Conservation (phyloP, 129 eudicot species). For the Heracleum sosnowskyi region DNA sequence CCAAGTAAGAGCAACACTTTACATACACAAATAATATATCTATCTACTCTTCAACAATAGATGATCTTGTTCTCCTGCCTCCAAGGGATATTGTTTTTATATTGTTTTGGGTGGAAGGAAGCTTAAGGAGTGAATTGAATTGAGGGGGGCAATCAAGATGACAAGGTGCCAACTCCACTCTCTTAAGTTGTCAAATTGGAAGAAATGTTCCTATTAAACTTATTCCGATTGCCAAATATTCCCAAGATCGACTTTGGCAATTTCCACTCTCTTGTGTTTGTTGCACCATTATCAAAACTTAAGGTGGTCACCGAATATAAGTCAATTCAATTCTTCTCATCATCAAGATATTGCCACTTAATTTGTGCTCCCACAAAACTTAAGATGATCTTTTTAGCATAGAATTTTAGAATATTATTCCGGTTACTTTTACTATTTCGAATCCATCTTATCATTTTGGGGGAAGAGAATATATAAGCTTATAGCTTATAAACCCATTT, state of each 20-base stretch:
- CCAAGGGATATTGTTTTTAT: too few relatives aligned
- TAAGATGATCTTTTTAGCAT: neutral
- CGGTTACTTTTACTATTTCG: too few relatives aligned
- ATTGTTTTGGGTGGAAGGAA: neutral
- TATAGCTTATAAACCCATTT: too few relatives aligned
- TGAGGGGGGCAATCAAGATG: neutral
- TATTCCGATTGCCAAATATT: neutral
- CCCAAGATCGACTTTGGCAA: neutral
- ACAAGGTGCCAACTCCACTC: neutral
- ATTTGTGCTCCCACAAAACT: neutral
- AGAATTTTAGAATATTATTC: too few relatives aligned
- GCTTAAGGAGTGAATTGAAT: neutral
- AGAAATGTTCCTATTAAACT: neutral
- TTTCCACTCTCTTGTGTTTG: neutral
- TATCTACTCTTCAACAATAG: too few relatives aligned
- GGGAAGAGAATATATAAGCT: too few relatives aligned
- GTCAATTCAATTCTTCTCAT: neutral
- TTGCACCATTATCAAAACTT: neutral
- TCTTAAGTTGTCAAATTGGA: neutral
- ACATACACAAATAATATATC: neutral
- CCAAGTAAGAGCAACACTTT: neutral
- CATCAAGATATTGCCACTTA: neutral
- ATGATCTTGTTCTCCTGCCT: too few relatives aligned
- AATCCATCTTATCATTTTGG: too few relatives aligned
- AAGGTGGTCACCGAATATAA: neutral